Conservation (phyloP, 2,329 filamentous ascomycete genomes). For the Ophiostoma himal-ulmi region DNA sequence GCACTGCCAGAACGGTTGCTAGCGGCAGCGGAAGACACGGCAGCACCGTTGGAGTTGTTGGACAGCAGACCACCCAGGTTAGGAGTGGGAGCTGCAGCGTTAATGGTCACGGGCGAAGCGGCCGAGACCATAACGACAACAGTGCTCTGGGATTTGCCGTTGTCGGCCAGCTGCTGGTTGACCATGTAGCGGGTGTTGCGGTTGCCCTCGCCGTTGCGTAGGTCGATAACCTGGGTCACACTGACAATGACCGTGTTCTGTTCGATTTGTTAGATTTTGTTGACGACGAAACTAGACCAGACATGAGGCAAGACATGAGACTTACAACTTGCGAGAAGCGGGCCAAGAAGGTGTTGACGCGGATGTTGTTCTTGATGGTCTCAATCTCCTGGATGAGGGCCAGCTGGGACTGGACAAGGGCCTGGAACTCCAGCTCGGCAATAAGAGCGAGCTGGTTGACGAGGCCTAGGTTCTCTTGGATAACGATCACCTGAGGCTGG, state of each 20-base stretch:
- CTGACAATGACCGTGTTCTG: conserved; percentile 36
- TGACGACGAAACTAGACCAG: neutral
- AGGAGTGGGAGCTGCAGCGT: conserved; percentile 29
- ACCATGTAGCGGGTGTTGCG: conserved; percentile 37
- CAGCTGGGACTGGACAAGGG: conserved; percentile 36
- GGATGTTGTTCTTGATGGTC: conserved; percentile 40
- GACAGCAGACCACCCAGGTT: conserved; percentile 24
- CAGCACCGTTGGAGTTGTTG: conserved; percentile 14
- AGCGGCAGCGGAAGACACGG: neutral
- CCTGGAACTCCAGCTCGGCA: conserved; percentile 37
- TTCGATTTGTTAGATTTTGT: neutral
- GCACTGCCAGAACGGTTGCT: neutral
- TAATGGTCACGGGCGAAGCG: conserved; percentile 35
- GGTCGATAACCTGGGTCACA: conserved; percentile 36
- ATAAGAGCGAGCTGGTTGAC: conserved; percentile 34
- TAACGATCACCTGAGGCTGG: conserved; percentile 31
- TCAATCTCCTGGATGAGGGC: conserved; percentile 36
- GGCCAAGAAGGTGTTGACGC: conserved; percentile 37
- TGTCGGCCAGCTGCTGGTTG: conserved; percentile 38
- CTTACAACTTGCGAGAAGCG: conserved; percentile 33
- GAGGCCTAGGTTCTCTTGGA: conserved; percentile 36
- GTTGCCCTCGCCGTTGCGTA: conserved; percentile 29
- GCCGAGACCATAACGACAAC: conserved; percentile 38
- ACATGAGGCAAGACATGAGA: neutral
- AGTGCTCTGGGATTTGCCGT: conserved; percentile 33